Evolutionary conservation across 352 stramenopile genomes (phyloP).

Genomic region (Paralagenidium karlingii): DNA sequence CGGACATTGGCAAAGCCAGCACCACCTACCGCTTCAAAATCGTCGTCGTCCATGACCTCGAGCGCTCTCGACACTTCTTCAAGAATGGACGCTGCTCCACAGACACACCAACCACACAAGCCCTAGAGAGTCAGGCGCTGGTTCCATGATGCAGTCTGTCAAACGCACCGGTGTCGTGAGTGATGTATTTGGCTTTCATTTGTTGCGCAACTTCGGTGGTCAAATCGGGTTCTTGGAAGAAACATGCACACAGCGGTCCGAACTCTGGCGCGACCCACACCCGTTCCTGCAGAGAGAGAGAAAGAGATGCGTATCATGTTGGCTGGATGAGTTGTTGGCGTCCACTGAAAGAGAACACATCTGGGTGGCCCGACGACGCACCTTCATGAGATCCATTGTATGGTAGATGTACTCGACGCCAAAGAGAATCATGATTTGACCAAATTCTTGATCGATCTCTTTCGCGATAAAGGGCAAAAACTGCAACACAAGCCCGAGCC

Average conservation of each 20-base stretch:
- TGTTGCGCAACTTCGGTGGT: slow-evolving; percentile 23
- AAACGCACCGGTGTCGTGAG: too few relatives aligned
- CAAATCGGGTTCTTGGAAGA: slow-evolving; percentile 53
- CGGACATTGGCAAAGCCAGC: background rate
- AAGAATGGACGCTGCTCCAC: slow-evolving; percentile 12
- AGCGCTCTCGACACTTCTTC: slow-evolving; percentile 27
- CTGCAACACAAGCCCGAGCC: slow-evolving; percentile 34
- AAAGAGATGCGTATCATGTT: background rate
- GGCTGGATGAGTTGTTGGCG: background rate
- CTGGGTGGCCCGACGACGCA: too few relatives aligned
- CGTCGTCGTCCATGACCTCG: slow-evolving; percentile 31
- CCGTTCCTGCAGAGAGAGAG: slow-evolving; percentile 28
- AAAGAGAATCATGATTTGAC: slow-evolving; percentile 16
- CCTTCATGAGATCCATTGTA: slow-evolving; percentile 77
- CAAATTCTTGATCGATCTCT: slow-evolving; percentile 18
- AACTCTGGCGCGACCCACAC: slow-evolving; percentile 73
- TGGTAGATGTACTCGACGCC: slow-evolving; percentile 58
- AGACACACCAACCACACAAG: too few relatives aligned
- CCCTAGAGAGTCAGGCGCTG: too few relatives aligned
- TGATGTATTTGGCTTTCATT: slow-evolving; percentile 71
- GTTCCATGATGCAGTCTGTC: too few relatives aligned
- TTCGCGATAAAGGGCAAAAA: slow-evolving; percentile 51
- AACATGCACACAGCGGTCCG: slow-evolving; percentile 54
- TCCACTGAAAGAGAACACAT: background rate
- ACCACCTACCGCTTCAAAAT: slow-evolving; percentile 42